Conservation (phyloP, 192 early-diverging fungal genomes). For the Linnemannia schmuckeri region DNA sequence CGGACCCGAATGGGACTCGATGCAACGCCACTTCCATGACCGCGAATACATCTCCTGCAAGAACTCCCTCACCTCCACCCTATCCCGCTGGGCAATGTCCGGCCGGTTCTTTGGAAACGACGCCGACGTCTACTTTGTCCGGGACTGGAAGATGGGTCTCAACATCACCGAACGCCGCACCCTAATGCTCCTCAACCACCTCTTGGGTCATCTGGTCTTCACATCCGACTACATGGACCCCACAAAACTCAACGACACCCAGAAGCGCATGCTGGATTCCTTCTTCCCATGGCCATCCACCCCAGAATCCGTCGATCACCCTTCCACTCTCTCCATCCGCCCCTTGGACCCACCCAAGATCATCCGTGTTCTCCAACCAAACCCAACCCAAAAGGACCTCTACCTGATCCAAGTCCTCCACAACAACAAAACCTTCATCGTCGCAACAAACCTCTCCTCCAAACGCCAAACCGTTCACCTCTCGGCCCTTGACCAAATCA, state of each 20-base stretch:
- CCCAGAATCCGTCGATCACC: constrained; percentile 30
- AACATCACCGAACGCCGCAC: constrained; percentile 57
- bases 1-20: constrained; percentile 61
- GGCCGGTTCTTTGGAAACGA: constrained; percentile 67
- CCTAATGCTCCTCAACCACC: constrained; percentile 61
- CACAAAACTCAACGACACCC: constrained; percentile 45
- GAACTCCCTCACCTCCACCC: constrained; percentile 62
- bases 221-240: constrained; percentile 59
- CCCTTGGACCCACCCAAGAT: constrained; percentile 9
- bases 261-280: constrained; percentile 44
- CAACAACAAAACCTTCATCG: constrained; percentile 30
- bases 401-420: constrained; percentile 53
- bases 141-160: constrained; percentile 59
- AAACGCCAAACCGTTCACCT: constrained; percentile 57
- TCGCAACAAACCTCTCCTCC: constrained; percentile 55
- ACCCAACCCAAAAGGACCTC: constrained; percentile 31
- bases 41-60: constrained; percentile 65
- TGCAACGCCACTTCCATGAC: constrained; percentile 59
- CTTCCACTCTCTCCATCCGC: constrained; percentile 7
- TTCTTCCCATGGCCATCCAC: constrained; percentile 51
- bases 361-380: constrained; percentile 32
- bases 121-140: constrained; percentile 66
- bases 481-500: constrained; percentile 25
- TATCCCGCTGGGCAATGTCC: constrained; percentile 61
- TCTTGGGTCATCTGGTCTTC: constrained; percentile 64